Evolutionary conservation across 2,329 filamentous ascomycete genomes (phyloP).

Genomic region (Ceratocystis ficicola): DNA sequence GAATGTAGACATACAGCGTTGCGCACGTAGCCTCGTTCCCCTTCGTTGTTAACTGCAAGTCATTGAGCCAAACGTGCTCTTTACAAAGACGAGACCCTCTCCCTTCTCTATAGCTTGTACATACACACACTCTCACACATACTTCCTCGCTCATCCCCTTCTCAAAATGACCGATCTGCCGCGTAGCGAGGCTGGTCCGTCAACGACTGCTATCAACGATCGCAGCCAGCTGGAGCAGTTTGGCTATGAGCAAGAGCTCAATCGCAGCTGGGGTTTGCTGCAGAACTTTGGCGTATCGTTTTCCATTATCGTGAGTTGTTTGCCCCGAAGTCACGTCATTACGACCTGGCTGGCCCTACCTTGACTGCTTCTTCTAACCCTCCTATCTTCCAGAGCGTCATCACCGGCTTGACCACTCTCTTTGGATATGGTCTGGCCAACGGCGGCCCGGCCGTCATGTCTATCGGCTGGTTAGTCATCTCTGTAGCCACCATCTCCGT

Average conservation of each 20-base stretch:
- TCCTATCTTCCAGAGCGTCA: constrained; percentile 36
- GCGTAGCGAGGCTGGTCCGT: constrained; percentile 16
- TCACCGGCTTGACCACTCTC: constrained; percentile 47
- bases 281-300: constrained; percentile 53
- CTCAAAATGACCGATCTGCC: constrained; percentile 10
- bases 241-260: constrained; percentile 40
- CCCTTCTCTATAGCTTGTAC: too few species aligned
- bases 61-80: too few species aligned
- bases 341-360: background rate
- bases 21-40: too few species aligned
- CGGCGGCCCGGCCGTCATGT: constrained; percentile 45
- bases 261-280: constrained; percentile 44
- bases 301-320: constrained; percentile 42
- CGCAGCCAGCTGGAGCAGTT: constrained; percentile 39
- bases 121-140: background rate
- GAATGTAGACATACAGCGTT: too few species aligned
- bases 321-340: background rate
- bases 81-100: too few species aligned
- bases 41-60: too few species aligned
- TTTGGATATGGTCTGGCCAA: constrained; percentile 45
- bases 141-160: background rate
- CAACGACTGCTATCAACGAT: constrained; percentile 31
- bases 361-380: background rate
- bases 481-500: constrained; percentile 38
- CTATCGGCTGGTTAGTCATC: constrained; percentile 42